Base-by-base conservation (phyloP, 164 flowering plant genomes). In the Chloranthus sessilifolius region DNA sequence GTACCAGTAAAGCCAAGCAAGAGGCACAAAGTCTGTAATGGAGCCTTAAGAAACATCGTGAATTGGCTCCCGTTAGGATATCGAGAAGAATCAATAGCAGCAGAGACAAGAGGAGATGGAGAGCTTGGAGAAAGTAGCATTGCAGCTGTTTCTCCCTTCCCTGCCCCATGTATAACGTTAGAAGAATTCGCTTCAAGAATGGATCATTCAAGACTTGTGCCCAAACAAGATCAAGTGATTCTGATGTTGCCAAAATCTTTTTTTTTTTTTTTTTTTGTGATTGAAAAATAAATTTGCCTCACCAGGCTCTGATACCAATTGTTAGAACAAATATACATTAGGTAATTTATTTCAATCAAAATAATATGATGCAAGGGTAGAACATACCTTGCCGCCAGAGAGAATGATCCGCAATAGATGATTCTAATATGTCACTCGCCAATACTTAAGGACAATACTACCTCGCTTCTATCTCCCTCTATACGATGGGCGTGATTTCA, bases 31-130 rank as follows among this genome's bases (percentile, higher is more conserved):
- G 96, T 87, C 60, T 86, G 99, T 69, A 92, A 51, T 7, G 99
- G 99, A 60, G 88, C 75, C 14, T 95, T 79, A 28, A 88, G 88
- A 44, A 92, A 92, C 64, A 74, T 64, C 38, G 99, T 84, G 69
- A 92, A 86, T 26, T 76, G 69, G 66, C 88, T 84, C 52, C 95
- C 99, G 69, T 56, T 63, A 20, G 73, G 64, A 27, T 62, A 73
- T 58, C 67, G 83, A 55, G 74, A 57, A 25, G 73, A 77, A 51
- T 78, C 87, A 46, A 48, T 33, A 58, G 65, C 7, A 23, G 57
- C 43, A 34, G 55, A 25, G 55, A 63, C 57, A 26, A 50, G 30
- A 21, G 80, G 78, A 65, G 74, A 50, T 26, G 77, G 68, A 62
- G 59, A 53, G 50, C 68, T 62, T 34, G 97, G 88, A 42, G 97